These are phyloP conservation scores for Huntiella abstrusa DNA, from an alignment of 2,329 filamentous ascomycete species.

Conservation along the genomic window DNA sequence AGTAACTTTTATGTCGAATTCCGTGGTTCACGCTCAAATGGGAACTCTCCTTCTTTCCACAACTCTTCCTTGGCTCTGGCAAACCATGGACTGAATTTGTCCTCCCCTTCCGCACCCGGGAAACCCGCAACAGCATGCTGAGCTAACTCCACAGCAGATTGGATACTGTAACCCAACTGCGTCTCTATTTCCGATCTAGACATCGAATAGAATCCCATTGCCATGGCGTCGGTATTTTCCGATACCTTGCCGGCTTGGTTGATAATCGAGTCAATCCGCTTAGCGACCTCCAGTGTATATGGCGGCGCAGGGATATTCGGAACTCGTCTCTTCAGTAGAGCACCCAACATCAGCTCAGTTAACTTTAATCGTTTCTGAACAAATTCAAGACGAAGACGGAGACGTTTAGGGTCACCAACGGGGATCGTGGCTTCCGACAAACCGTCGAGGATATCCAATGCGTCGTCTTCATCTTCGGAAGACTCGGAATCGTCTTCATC, in stretches of 20 bases:
- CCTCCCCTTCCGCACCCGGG: slow-evolving; percentile 28
- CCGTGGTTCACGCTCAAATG: no score
- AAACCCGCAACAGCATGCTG: slow-evolving; percentile 35
- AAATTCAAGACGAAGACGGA: slow-evolving; percentile 46
- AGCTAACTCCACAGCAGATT: slow-evolving; percentile 31
- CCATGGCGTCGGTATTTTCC: slow-evolving; percentile 50
- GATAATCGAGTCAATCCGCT: slow-evolving; percentile 37
- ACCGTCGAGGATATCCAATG: slow-evolving; percentile 28
- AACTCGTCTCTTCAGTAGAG: slow-evolving; percentile 49
- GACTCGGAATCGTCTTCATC: slow-evolving; percentile 36
- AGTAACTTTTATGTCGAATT: no score
- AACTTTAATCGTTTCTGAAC: slow-evolving; percentile 48
- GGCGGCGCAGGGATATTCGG: slow-evolving; percentile 33
- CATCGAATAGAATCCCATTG: slow-evolving; percentile 52
- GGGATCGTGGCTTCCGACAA: slow-evolving; percentile 48
- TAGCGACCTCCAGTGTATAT: slow-evolving; percentile 18
- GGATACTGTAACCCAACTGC: slow-evolving; percentile 27
- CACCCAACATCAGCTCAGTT: slow-evolving; percentile 48
- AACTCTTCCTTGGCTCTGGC: slow-evolving; percentile 27
- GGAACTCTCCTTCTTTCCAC: no score
- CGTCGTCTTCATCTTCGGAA: slow-evolving; percentile 18
- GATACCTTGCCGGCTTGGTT: slow-evolving; percentile 39
- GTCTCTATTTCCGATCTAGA: slow-evolving; percentile 38
- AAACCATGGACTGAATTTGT: slow-evolving; percentile 69
- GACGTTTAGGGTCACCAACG: slow-evolving; percentile 39